These are phyloP conservation scores for Blastocystis sp. DNA, from an alignment of 352 stramenopile species.

Conservation along the genomic window DNA sequence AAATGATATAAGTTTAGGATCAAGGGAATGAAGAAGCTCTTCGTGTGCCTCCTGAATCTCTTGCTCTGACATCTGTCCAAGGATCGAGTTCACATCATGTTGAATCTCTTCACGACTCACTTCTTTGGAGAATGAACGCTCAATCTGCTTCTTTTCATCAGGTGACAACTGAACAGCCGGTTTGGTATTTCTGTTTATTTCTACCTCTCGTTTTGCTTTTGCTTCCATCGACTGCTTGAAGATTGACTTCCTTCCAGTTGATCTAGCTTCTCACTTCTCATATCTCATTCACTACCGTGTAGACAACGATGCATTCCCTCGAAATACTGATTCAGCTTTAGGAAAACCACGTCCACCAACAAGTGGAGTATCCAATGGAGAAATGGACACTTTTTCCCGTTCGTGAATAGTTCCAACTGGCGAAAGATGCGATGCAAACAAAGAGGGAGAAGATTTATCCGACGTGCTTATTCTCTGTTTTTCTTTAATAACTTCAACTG, in stretches of 20 bases:
- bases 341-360: constrained; percentile 2
- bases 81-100: constrained; percentile 1
- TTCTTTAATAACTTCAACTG: constrained; percentile 15
- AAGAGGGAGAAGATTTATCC: background rate
- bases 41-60: constrained; percentile 1
- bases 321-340: background rate
- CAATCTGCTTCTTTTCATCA: background rate
- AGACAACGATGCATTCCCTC: background rate
- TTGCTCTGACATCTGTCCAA: constrained; percentile 37
- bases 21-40: background rate
- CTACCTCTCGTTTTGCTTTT: background rate
- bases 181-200: background rate
- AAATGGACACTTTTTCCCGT: background rate
- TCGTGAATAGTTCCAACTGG: constrained; percentile 2
- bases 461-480: background rate
- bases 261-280: background rate
- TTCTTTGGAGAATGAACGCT: constrained; percentile 14
- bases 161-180: background rate
- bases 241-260: constrained; percentile 41
- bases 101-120: constrained; percentile 15
- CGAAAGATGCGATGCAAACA: background rate
- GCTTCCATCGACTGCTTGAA: constrained; percentile 41
- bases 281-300: background rate
- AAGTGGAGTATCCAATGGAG: background rate
- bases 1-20: constrained; percentile 30